Evolutionary conservation across 2,329 filamentous ascomycete species (phyloP), one percentile per base, ranked within the genome.

Genomic region (Cladophialophora carrionii): DNA sequence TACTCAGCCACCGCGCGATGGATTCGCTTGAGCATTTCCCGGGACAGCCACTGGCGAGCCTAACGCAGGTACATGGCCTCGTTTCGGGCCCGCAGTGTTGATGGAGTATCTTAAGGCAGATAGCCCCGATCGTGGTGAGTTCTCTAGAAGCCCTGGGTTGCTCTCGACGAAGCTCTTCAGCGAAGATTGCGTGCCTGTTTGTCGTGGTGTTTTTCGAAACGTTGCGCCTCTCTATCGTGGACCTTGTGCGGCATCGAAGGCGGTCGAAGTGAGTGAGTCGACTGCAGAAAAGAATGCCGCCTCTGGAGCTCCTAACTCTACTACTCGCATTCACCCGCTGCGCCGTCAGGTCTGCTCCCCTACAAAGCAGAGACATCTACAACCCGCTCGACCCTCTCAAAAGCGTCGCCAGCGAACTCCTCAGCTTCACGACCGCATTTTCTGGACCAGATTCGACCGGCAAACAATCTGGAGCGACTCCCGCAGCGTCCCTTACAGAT

Each of bases 1-100:
- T 48, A 61, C 66, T 66, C 64, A 66, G 67, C 67, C 67, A 41
- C 57, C 48, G 32, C 58, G 55, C 51, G 57, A 63, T 61, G 65
- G 57, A 58, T 56, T 49, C 52, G 29, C 48, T 61, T 29, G 57
- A 43, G 37, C 1, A 17, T 43, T n/a, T n/a, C 37, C 5, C 57
- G 2, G 43, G 43, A 55, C 51, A 61, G 51, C 58, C 52, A 48
- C 34, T 55, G 57, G 57, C 49, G 48, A 53, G 57, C 51, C 61
- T 61, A 54, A 59, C 58, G 61, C 61, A 67, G 64, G 46, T 61
- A 67, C 61, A 24, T 22, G 10, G 31, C 17, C 31, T 58, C 2
- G 29, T 37, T 59, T 14, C 26, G 12, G 17, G 5, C 6, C 22
- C 26, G 4, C 46, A 26, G 49, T 29, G 17, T 26, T 43, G 14